Percentiles rank a stretch among this genome's conserved stretches.
These are phyloP conservation scores for Chaetothyriales sp. DNA, from an alignment of 2,329 filamentous ascomycete genomes.

Conservation along the genomic window DNA sequence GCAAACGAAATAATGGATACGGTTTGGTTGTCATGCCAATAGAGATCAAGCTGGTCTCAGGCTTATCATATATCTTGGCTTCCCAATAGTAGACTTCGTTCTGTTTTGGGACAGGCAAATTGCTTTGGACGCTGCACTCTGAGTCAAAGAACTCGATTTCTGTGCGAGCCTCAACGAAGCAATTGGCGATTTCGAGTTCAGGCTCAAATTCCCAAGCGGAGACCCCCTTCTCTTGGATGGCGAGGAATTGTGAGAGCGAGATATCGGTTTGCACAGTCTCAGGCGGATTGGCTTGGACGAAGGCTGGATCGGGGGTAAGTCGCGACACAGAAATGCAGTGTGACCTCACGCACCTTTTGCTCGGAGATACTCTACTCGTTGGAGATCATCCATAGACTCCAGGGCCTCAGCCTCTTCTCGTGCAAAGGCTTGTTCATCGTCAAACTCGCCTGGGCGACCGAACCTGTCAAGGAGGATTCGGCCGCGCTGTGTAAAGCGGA, in stretches of 20 bases:
- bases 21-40: conserved; percentile 95
- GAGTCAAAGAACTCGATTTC: conserved; percentile 99
- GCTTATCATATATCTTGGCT: conserved; percentile 95
- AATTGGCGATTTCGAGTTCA: conserved; percentile 97
- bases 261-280: conserved; percentile 95
- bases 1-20: conserved; percentile 85
- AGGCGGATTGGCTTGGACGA: conserved; percentile 83
- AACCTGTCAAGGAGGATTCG: conserved; percentile 89
- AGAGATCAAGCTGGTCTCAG: conserved; percentile 70
- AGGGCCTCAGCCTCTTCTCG: conserved; percentile 90
- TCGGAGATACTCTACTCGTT: conserved; percentile 77
- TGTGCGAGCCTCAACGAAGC: conserved; percentile 89
- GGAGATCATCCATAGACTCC: conserved; percentile 88
- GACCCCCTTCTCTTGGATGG: conserved; percentile 98
- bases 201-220: conserved; percentile 99
- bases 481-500: conserved; percentile 75
- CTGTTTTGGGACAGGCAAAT: conserved; percentile 91
- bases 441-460: conserved; percentile 85
- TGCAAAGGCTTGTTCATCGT: conserved; percentile 90
- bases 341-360: conserved; percentile 61
- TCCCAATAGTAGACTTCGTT: conserved; percentile 99
- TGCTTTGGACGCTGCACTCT: conserved; percentile 93
- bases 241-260: conserved; percentile 89
- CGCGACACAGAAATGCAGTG: background rate
- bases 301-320: conserved; percentile 46